Evolutionary conservation across 306 rosid genomes (phyloP).

Genomic region (Parietaria judaica): DNA sequence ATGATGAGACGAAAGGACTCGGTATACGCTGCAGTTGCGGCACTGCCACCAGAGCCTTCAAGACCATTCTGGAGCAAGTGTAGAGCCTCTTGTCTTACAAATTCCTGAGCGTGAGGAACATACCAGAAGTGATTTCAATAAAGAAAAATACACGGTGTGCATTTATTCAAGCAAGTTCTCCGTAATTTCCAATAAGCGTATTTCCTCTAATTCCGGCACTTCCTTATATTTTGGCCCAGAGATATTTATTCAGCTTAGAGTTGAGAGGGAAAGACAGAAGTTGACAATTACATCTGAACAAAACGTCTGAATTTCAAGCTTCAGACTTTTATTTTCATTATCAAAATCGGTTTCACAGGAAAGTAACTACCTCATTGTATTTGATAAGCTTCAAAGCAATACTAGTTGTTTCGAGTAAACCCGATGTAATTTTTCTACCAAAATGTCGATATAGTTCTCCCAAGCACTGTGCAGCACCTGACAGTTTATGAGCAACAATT

Average conservation of each 20-base stretch:
- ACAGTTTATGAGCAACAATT: slow-evolving; percentile 6
- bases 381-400: slow-evolving; percentile 76
- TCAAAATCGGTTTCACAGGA: slow-evolving; percentile 15
- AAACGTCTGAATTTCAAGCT: neutral
- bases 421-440: slow-evolving; percentile 89
- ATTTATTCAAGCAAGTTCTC: neutral
- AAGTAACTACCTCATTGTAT: slow-evolving; percentile 59
- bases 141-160: neutral
- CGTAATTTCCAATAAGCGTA: too few relatives aligned
- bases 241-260: neutral
- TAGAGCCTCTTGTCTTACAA: slow-evolving; percentile 85
- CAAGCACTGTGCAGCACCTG: slow-evolving; percentile 88
- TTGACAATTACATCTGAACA: neutral
- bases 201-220: neutral
- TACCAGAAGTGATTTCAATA: neutral
- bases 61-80: slow-evolving; percentile 86
- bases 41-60: slow-evolving; percentile 87
- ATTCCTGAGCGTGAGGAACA: slow-evolving; percentile 48
- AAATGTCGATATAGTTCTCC: slow-evolving; percentile 86
- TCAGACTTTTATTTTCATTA: neutral
- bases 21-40: slow-evolving; percentile 73
- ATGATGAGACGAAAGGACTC: slow-evolving; percentile 85
- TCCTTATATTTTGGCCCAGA: neutral
- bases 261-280: neutral
- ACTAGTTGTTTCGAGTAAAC: slow-evolving; percentile 76